phyloP scores from a whole-genome alignment of 2,329 filamentous ascomycete genomes.

The Hypoxylon sp. region DNA sequence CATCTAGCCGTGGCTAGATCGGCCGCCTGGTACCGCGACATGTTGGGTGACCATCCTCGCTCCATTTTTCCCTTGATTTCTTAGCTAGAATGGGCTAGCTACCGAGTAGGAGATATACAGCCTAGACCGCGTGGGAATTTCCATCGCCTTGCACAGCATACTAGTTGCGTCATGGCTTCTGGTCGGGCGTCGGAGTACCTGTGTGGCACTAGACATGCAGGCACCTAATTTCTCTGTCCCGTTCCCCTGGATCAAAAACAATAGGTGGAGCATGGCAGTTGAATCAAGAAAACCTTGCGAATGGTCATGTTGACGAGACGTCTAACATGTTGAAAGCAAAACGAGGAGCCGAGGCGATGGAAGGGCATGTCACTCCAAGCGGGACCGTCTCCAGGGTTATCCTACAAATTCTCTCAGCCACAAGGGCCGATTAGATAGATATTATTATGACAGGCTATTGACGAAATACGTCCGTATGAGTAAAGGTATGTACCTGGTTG shows the following conservation, averaged over 20 bases:
- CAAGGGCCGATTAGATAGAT: conserved; percentile 7
- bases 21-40: conserved; percentile 42
- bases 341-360: conserved; percentile 10
- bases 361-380: conserved; percentile 10
- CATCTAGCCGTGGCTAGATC: conserved; percentile 44
- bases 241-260: conserved; percentile 26
- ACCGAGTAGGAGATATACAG: conserved; percentile 8
- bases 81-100: conserved; percentile 10
- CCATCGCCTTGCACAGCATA: conserved; percentile 39
- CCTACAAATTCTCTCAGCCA: conserved; percentile 19
- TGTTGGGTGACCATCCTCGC: conserved; percentile 36
- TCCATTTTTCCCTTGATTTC: conserved; percentile 31
- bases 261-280: conserved; percentile 12
- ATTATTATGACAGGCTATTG: conserved; percentile 20
- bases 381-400: conserved; percentile 2
- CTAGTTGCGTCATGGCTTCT: conserved; percentile 31
- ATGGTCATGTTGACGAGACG: conserved; percentile 13
- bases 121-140: conserved; percentile 11
- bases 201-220: conserved; percentile 30
- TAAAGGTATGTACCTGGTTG: conserved; percentile 5
- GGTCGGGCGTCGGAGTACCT: conserved; percentile 21
- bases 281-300: background rate
- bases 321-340: conserved; percentile 11
- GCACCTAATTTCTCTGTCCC: conserved; percentile 21
- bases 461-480: conserved; percentile 18